phyloP scores from a whole-genome alignment of 495 filamentous ascomycete species.

The Xylaria scruposa region DNA sequence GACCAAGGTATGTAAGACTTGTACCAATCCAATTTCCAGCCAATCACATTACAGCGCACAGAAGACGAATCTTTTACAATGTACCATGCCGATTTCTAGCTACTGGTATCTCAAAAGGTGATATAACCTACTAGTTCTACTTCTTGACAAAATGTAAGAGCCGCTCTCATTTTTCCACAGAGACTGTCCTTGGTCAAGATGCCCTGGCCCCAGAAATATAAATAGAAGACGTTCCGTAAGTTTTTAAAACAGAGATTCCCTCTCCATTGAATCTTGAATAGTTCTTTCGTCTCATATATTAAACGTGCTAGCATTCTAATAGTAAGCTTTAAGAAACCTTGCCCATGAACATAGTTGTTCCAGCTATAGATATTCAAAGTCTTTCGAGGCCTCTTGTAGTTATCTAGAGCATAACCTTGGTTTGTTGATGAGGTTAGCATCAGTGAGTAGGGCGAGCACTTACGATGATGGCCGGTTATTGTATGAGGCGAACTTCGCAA shows the following conservation, averaged over 20 bases:
- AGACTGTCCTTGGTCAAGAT: not conserved
- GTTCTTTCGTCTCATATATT: not conserved
- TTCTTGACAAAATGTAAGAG: not conserved
- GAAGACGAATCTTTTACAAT: not conserved
- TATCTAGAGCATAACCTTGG: not conserved
- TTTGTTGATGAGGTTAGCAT: not conserved
- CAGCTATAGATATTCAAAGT: too few relatives aligned
- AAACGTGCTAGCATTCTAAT: not conserved
- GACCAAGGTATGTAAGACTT: not conserved
- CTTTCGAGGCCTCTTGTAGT: not conserved
- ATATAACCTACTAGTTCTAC: too few relatives aligned
- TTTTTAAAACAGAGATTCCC: not conserved
- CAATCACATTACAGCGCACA: not conserved
- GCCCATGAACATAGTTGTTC: too few relatives aligned
- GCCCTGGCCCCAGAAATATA: not conserved
- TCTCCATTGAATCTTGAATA: not conserved
- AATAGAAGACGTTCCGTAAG: not conserved
- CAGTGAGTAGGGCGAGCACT: not conserved
- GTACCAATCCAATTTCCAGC: not conserved
- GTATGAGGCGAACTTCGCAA: slow-evolving; percentile 2
- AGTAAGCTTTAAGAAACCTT: too few relatives aligned
- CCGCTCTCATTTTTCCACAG: not conserved
- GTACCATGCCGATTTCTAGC: not conserved
- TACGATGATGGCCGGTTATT: not conserved
- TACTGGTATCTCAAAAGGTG: not conserved